These are phyloP conservation scores for Penicillium sp. DNA, from an alignment of 2,329 filamentous ascomycete species.

Conservation along the genomic window DNA sequence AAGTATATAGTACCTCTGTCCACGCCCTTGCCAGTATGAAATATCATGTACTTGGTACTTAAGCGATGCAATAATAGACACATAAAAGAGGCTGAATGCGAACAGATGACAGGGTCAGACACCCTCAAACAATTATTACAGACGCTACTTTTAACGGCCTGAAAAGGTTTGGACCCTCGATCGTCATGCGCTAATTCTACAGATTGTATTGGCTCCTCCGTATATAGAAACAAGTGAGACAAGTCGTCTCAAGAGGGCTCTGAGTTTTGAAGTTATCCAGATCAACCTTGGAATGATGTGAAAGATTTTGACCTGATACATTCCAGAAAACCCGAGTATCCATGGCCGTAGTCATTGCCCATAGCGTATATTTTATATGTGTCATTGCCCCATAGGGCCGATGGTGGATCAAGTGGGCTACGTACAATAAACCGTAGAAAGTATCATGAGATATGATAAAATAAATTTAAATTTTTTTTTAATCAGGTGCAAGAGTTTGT, in stretches of 20 bases:
- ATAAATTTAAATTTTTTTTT: too few relatives aligned
- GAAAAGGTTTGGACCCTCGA: constrained; percentile 7
- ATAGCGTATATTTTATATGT: not conserved
- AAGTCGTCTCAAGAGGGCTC: not conserved
- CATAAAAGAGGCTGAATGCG: not conserved
- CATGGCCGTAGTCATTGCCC: not conserved
- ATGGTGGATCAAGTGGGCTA: constrained; percentile 10
- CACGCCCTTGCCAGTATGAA: not conserved
- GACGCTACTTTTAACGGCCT: not conserved
- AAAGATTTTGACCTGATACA: not conserved
- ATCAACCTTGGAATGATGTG: not conserved
- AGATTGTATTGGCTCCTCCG: not conserved
- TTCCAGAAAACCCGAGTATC: not conserved
- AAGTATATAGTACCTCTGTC: not conserved
- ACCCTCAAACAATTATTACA: not conserved
- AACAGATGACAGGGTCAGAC: not conserved
- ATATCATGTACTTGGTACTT: not conserved
- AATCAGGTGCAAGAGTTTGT: not conserved
- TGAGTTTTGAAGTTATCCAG: not conserved
- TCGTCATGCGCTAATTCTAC: constrained; percentile 7
- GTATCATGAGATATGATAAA: not conserved
- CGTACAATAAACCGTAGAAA: not conserved
- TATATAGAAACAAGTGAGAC: not conserved
- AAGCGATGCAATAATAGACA: not conserved
- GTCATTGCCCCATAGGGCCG: not conserved